These are phyloP conservation scores for Ajuga chamaepitys DNA, from an alignment of 257 asterid species.

Conservation along the genomic window DNA sequence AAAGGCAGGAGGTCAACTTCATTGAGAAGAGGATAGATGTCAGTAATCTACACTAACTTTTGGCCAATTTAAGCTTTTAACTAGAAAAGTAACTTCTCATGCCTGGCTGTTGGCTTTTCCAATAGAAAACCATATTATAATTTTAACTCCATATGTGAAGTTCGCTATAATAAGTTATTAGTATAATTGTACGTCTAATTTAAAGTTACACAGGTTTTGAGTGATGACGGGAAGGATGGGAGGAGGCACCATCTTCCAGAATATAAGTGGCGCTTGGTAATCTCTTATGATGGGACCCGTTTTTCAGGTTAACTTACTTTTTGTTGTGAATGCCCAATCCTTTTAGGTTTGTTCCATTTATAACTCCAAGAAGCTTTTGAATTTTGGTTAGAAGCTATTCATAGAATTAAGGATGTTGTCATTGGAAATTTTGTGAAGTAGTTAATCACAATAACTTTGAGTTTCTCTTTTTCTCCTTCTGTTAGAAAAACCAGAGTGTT, in stretches of 20 bases:
- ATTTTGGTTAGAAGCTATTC: background rate
- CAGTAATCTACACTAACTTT: background rate
- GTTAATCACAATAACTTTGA: background rate
- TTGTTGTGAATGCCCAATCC: background rate
- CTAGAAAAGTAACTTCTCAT: background rate
- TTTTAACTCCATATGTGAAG: constrained; percentile 4
- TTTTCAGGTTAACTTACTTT: constrained; percentile 59
- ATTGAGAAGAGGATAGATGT: background rate
- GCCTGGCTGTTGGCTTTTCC: background rate
- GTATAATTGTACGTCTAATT: constrained; percentile 1
- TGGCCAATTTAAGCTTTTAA: background rate
- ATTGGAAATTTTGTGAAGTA: background rate
- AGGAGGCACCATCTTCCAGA: constrained; percentile 21
- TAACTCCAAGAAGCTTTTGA: constrained; percentile 1
- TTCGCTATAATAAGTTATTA: constrained; percentile 1
- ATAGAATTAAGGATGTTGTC: background rate
- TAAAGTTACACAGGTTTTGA: constrained; percentile 27
- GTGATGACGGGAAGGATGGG: constrained; percentile 23
- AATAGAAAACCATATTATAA: background rate
- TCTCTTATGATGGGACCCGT: constrained; percentile 79
- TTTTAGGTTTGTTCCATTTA: background rate
- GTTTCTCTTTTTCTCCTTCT: background rate
- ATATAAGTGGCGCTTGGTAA: constrained; percentile 75
- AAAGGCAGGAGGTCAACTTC: background rate
- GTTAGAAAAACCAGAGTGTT: background rate